Evolutionary conservation across 495 filamentous ascomycete genomes (phyloP), one percentile per base, ranked within the genome.

Genomic region (Hypoxylon cercidicola): DNA sequence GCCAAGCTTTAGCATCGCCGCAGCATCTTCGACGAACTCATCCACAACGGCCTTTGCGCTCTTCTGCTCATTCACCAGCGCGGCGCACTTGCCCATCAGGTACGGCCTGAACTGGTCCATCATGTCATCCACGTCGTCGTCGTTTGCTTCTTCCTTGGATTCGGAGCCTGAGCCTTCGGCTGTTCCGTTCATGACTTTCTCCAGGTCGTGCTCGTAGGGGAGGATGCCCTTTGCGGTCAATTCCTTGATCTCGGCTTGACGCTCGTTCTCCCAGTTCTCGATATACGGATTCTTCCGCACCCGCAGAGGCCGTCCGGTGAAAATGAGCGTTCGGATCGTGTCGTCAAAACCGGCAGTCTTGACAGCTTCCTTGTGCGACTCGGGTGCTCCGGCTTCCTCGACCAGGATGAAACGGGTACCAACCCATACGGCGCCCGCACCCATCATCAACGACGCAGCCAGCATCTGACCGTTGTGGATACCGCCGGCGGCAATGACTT

Each of bases 321-420:
- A 99, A 78, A 99, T 99, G 68, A 97, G 91, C 16, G 95, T 99
- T 60, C 92, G 90, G 70, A 98, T 83, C 67, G 93, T 97, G 77
- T 98, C 95, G 80, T 97, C 91, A 75, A 93, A 97, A 60, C 90
- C 87, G 61, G 93, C 85, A 34, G 95, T 98, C 72, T 89, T 85
- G 50, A 99, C 95, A 52, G 95, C 92, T 82, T 99, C 96, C 81
- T 99, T 95, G 82, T 99, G 95, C 30, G 93, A 89, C 77, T 91
- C 87, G 28, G 95, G 90, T 15, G 95, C 95, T 72, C 95, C 93
- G 39, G 95, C 95, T 81, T 99, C 95, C 45, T 97, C 93, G 55
- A 85, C 84, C 55, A 99, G 85, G 58, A 99, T 90, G 81, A 99
- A 99, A 53, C 96, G 86, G 49, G 95, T 99, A 62, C 95, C 95